These are phyloP conservation scores for Quercus phellos DNA, from an alignment of 331 rosid species.

Conservation along the genomic window DNA sequence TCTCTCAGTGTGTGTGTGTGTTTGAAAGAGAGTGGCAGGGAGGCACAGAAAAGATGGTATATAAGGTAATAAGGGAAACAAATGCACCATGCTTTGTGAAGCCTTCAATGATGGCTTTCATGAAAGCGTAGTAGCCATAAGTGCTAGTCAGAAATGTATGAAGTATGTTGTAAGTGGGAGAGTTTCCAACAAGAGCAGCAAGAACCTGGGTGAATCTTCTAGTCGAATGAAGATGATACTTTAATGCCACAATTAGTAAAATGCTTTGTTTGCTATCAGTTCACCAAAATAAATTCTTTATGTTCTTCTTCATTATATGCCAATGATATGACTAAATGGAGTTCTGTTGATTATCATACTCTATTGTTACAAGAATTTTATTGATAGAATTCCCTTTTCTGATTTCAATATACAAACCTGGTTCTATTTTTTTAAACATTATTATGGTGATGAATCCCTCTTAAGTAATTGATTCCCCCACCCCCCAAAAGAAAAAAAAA, in stretches of 20 bases:
- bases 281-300: too few relatives aligned
- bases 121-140: not conserved
- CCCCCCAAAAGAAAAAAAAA: not conserved
- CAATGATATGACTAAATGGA: not conserved
- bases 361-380: not conserved
- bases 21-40: not conserved
- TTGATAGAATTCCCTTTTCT: not conserved
- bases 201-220: not conserved
- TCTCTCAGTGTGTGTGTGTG: not conserved
- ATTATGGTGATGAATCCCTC: not conserved
- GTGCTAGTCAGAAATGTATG: not conserved
- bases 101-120: not conserved
- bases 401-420: not conserved
- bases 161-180: too few relatives aligned
- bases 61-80: too few relatives aligned
- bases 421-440: not conserved
- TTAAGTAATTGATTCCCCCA: not conserved
- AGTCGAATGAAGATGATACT: not conserved
- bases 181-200: not conserved
- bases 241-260: not conserved
- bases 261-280: not conserved
- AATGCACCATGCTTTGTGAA: too few relatives aligned
- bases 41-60: too few relatives aligned
- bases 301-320: too few relatives aligned
- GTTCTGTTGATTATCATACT: not conserved